phyloP scores from a whole-genome alignment of 352 stramenopile genomes.

The Sclerospora graminicola region DNA sequence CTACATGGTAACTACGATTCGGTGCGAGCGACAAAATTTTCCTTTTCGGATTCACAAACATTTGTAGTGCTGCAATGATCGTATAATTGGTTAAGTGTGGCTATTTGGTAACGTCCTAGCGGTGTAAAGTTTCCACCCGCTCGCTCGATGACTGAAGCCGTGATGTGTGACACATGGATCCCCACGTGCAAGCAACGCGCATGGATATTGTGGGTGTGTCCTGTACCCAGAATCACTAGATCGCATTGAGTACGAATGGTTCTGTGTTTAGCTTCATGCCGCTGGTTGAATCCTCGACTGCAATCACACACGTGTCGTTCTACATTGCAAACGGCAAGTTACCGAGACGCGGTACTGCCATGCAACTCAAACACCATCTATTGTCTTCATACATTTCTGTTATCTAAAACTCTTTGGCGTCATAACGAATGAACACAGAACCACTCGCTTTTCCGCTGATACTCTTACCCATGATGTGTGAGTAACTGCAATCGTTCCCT shows the following conservation, averaged over 20 bases:
- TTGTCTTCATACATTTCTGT: too few species aligned
- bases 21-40: slow-evolving; percentile 36
- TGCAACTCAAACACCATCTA: too few species aligned
- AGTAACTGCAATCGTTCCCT: too few species aligned
- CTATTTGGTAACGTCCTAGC: slow-evolving; percentile 69
- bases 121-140: slow-evolving; percentile 44
- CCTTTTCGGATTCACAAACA: slow-evolving; percentile 66
- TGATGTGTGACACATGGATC: slow-evolving; percentile 52
- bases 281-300: too few species aligned
- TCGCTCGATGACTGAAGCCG: slow-evolving; percentile 7
- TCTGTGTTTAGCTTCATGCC: slow-evolving; percentile 70
- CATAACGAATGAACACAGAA: too few species aligned
- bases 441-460: too few species aligned
- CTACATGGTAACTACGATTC: slow-evolving; percentile 48
- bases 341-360: too few species aligned
- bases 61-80: slow-evolving; percentile 51
- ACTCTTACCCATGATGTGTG: too few species aligned
- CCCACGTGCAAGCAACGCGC: slow-evolving; percentile 37
- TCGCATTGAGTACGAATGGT: slow-evolving; percentile 46
- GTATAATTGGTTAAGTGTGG: slow-evolving; percentile 67
- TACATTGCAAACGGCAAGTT: too few species aligned
- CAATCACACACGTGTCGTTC: too few species aligned
- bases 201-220: slow-evolving; percentile 60
- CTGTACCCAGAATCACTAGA: slow-evolving; percentile 71
- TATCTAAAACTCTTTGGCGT: too few species aligned